phyloP scores from a whole-genome alignment of 2,329 filamentous ascomycete genomes.

The Epichloe elymi region DNA sequence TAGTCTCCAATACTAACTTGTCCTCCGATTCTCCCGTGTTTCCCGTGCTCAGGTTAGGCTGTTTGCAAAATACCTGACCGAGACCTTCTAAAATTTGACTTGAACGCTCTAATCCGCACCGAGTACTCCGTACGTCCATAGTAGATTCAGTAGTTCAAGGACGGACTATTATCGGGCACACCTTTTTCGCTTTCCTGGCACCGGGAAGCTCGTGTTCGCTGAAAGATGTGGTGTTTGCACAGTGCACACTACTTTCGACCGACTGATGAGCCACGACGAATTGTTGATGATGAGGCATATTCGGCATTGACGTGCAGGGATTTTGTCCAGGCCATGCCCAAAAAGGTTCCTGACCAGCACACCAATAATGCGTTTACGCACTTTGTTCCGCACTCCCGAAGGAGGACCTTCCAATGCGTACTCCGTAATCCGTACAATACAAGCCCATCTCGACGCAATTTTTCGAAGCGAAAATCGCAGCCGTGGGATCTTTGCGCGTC shows the following conservation, averaged over 20 bases:
- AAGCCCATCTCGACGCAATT: too few species aligned
- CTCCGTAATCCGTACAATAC: too few species aligned
- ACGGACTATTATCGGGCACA: too few species aligned
- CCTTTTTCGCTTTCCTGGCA: neutral
- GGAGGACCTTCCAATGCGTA: neutral
- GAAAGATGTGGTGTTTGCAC: slow-evolving; percentile 15
- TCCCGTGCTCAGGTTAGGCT: too few species aligned
- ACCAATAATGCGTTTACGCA: neutral
- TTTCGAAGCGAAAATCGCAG: too few species aligned
- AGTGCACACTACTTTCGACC: slow-evolving; percentile 11
- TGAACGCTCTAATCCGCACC: too few species aligned
- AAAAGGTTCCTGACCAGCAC: neutral
- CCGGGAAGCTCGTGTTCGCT: slow-evolving; percentile 13
- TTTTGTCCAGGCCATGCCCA: neutral
- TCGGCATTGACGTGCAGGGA: neutral
- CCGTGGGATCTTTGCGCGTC: too few species aligned
- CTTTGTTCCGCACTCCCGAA: neutral
- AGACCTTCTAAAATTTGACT: too few species aligned
- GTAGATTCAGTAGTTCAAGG: neutral
- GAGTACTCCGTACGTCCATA: neutral
- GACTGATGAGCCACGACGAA: slow-evolving; percentile 6
- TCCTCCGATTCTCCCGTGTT: too few species aligned
- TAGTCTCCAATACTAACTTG: too few species aligned
- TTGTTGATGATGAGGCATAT: neutral
- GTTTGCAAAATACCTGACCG: too few species aligned